Conservation (phyloP, 805 yeast genomes). For the Spencermartinsiella europaea region DNA sequence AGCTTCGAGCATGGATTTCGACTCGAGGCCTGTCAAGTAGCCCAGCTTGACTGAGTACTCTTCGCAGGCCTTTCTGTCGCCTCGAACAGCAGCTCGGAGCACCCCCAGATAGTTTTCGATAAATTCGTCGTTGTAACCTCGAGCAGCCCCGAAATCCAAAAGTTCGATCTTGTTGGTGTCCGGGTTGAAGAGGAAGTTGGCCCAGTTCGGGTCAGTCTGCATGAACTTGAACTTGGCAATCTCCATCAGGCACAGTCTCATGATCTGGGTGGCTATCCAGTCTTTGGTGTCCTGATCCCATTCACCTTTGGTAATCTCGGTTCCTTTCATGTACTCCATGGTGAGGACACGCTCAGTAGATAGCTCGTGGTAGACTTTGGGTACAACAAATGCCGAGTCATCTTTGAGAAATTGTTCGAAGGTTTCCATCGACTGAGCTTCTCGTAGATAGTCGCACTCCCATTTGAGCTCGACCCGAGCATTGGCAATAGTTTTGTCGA, state of each 20-base stretch:
- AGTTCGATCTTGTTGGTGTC: constrained; percentile 71
- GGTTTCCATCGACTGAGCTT: constrained; percentile 68
- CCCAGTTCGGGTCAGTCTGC: constrained; percentile 99
- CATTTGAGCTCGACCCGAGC: constrained; percentile 91
- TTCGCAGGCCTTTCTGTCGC: constrained; percentile 61
- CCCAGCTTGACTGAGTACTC: constrained; percentile 70
- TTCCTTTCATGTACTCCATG: constrained; percentile 83
- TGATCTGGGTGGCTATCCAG: constrained; percentile 78
- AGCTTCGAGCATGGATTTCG: constrained; percentile 81
- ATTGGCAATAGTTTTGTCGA: constrained; percentile 87
- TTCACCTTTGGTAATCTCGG: constrained; percentile 67
- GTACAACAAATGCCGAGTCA: constrained; percentile 68
- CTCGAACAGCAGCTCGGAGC: constrained; percentile 65
- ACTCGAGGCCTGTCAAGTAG: constrained; percentile 86
- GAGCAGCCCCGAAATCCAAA: constrained; percentile 92
- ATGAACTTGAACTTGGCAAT: constrained; percentile 80
- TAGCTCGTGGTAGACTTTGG: constrained; percentile 68
- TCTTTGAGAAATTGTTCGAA: constrained; percentile 58
- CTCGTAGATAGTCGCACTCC: constrained; percentile 96
- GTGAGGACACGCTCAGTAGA: constrained; percentile 82
- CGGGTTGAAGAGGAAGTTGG: constrained; percentile 82
- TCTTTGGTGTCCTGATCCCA: constrained; percentile 70
- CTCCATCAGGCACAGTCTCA: constrained; percentile 82
- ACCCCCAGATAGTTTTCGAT: constrained; percentile 63
- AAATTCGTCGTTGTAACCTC: constrained; percentile 68